Evolutionary conservation across 257 asterid species (phyloP).

Genomic region (Penstemon barbatus): DNA sequence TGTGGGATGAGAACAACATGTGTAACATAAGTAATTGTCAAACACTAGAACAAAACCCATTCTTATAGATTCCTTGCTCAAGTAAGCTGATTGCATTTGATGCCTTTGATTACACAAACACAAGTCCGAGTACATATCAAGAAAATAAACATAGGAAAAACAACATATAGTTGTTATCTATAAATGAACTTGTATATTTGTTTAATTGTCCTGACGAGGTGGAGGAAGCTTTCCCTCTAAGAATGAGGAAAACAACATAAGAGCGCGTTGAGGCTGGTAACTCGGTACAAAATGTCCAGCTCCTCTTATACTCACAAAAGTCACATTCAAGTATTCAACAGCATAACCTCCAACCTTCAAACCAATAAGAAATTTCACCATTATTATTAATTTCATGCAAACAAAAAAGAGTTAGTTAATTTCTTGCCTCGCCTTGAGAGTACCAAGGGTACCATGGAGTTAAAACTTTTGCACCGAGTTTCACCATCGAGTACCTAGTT

Average conservation of each 20-base stretch:
- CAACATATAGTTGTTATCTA: no score
- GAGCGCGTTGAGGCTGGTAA: constrained; percentile 53
- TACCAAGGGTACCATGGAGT: constrained; percentile 63
- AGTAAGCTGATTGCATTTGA: no score
- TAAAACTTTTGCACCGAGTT: constrained; percentile 31
- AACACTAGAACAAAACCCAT: no score
- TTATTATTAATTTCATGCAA: background rate
- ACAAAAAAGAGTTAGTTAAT: background rate
- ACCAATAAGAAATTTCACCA: background rate
- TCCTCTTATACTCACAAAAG: constrained; percentile 56
- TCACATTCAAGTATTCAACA: constrained; percentile 49
- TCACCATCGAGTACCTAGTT: constrained; percentile 39
- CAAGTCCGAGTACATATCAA: no score
- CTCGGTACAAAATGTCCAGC: constrained; percentile 62
- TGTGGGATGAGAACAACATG: no score
- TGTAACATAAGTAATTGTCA: no score
- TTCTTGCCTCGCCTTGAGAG: constrained; percentile 43
- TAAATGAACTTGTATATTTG: no score
- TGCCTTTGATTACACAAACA: no score
- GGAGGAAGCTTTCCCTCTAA: constrained; percentile 57
- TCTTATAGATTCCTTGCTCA: no score
- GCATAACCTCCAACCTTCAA: constrained; percentile 62
- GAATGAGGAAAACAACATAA: constrained; percentile 47
- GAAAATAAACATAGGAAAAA: no score
- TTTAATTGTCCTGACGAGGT: no score